Base-by-base conservation (phyloP, 208 protist species). In the Trichomonas gallinae region DNA sequence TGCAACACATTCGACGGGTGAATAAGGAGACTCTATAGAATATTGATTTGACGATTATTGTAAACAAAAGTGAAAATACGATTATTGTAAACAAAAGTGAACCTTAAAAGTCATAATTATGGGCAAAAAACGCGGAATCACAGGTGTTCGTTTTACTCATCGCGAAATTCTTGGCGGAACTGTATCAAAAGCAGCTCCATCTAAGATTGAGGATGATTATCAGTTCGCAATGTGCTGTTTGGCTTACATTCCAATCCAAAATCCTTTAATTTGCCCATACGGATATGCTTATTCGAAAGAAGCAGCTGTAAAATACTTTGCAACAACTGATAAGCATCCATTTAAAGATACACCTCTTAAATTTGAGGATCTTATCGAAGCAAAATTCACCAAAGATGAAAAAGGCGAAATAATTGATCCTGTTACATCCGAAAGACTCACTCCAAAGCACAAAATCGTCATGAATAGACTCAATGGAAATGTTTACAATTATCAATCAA, bases 221-320 rank as follows among this genome's bases (percentile, higher is more conserved):
- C 40, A 93, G n/a, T 93, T 93, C n/a, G 44, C 44, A 34, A 93
- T 58, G 9, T 42, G 44, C 15, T 93, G 44, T 93, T 58, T 93
- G 11, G 38, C 87, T 38, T 93, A 93, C 51, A 49, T 51, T 42
- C 87, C 87, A 38, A 34, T 51, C 13, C 26, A 51, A 40, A 51
- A 93, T 38, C 44, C 87, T 38, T 51, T 51, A 40, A 51, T 93
- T 23, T 23, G 31, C 38, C 15, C 0, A 34, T 51, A 38, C 36
- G 87, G 87, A 40, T 93, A 93, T 38, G 42, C 87, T 38, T 93
- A 48, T 58, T 93, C 44, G 4, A 93, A 51, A 93, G 87, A 93
- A 13, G 42, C 44, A 34, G 87, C 44, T 21, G 17, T 3, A 36
- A 51, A 58, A 58, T 93, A 51, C 17, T 93, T 48, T 1, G 1